Percentiles rank a stretch among this genome's conserved stretches.
phyloP scores from a whole-genome alignment of 768 basidiomycete genomes.

The Pleurotus giganteus region DNA sequence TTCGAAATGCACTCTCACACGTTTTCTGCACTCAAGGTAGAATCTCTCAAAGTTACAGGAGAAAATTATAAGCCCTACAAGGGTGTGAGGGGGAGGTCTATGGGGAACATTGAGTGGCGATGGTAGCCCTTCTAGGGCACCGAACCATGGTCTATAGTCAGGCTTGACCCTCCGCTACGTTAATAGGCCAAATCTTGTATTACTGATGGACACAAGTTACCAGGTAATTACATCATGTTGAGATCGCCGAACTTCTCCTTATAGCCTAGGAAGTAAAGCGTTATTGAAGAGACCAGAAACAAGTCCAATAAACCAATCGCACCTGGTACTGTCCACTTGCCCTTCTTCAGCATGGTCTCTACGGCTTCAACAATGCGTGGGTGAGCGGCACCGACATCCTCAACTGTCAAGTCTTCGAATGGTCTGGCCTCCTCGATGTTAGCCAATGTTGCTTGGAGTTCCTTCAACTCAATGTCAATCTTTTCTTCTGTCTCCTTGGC shows the following conservation, averaged over 20 bases:
- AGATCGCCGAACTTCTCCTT: constrained; percentile 97
- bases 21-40: constrained; percentile 80
- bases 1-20: constrained; percentile 73
- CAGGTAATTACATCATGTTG: constrained; percentile 71
- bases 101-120: constrained; percentile 72
- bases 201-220: background rate
- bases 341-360: constrained; percentile 94
- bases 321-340: constrained; percentile 98
- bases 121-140: constrained; percentile 31
- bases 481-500: constrained; percentile 88
- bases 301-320: constrained; percentile 16
- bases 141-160: background rate
- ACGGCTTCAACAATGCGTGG: constrained; percentile 90
- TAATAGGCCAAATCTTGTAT: background rate
- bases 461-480: constrained; percentile 87
- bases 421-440: constrained; percentile 98
- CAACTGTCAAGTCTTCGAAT: constrained; percentile 91
- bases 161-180: constrained; percentile 6
- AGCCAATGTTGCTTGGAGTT: constrained; percentile 88
- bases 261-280: constrained; percentile 52
- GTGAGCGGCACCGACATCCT: constrained; percentile 89
- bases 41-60: constrained; percentile 76
- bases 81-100: constrained; percentile 71
- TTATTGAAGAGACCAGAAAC: background rate
- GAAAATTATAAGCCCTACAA: constrained; percentile 91